Evolutionary conservation across 2,329 filamentous ascomycete genomes (phyloP).

Genomic region (Achaetomium macrosporum): DNA sequence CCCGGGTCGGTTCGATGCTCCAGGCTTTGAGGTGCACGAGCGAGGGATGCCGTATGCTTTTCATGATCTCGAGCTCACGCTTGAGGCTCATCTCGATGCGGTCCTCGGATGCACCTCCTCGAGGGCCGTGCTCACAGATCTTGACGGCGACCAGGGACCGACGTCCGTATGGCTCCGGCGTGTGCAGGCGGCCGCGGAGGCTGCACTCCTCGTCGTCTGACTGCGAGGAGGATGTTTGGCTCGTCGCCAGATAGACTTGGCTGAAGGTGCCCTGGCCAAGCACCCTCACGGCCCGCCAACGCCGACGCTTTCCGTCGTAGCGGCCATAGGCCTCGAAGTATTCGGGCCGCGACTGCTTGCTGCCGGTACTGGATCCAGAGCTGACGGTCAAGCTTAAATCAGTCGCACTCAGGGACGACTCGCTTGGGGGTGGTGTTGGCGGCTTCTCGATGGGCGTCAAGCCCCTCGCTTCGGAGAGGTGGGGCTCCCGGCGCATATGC

Average conservation of each 20-base stretch:
- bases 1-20: constrained; percentile 75
- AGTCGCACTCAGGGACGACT: constrained; percentile 51
- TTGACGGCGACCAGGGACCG: constrained; percentile 89
- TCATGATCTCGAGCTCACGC: constrained; percentile 91
- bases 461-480: constrained; percentile 73
- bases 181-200: constrained; percentile 31
- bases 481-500: constrained; percentile 66
- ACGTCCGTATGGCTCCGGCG: constrained; percentile 48
- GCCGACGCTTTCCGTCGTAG: constrained; percentile 61
- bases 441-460: constrained; percentile 58
- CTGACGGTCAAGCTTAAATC: constrained; percentile 36
- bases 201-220: constrained; percentile 39
- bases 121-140: constrained; percentile 89
- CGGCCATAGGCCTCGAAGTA: constrained; percentile 66
- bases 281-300: constrained; percentile 73
- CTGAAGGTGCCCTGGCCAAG: constrained; percentile 95
- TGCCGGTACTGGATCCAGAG: constrained; percentile 36
- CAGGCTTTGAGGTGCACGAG: constrained; percentile 88
- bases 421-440: constrained; percentile 78
- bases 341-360: constrained; percentile 44
- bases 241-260: constrained; percentile 85
- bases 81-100: constrained; percentile 90
- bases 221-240: constrained; percentile 49
- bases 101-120: constrained; percentile 87
- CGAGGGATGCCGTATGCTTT: constrained; percentile 79